These are phyloP conservation scores for Ramaria rubella DNA, from an alignment of 768 basidiomycete species.

Conservation along the genomic window DNA sequence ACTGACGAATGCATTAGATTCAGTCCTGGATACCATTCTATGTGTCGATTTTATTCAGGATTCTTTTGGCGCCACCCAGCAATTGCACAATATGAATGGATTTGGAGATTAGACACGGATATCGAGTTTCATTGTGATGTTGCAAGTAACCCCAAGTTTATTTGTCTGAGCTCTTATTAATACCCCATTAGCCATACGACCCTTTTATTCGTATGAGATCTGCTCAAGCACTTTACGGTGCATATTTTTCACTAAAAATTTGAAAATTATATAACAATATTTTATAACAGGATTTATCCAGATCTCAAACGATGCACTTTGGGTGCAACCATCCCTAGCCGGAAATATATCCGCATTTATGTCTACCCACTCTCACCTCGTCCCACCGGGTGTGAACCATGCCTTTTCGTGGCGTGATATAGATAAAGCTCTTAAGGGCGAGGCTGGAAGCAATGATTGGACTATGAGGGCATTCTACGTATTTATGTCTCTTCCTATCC, in stretches of 20 bases:
- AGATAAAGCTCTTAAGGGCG: background rate
- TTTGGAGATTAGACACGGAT: conserved; percentile 9
- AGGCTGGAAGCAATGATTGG: background rate
- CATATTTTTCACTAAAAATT: background rate
- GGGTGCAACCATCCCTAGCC: conserved; percentile 8
- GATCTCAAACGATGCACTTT: conserved; percentile 3
- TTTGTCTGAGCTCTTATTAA: background rate
- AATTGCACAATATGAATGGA: conserved; percentile 7
- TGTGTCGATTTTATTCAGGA: conserved; percentile 11
- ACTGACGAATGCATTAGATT: background rate
- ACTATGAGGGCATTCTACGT: conserved; percentile 6
- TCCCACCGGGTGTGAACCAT: conserved; percentile 1
- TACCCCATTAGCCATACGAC: conserved; percentile 6
- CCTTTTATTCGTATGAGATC: conserved; percentile 1
- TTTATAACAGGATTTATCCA: conserved; percentile 4
- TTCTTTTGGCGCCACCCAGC: conserved; percentile 10
- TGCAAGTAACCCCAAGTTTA: background rate
- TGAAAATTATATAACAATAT: background rate
- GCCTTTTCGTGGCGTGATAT: background rate
- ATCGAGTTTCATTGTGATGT: conserved; percentile 10
- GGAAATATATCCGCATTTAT: conserved; percentile 5
- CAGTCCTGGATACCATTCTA: conserved; percentile 3
- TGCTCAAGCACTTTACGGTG: conserved; percentile 3
- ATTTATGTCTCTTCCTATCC: background rate
- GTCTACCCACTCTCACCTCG: background rate